Evolutionary conservation across 768 basidiomycete species (phyloP).

Genomic region (Amanita subjunquillea): DNA sequence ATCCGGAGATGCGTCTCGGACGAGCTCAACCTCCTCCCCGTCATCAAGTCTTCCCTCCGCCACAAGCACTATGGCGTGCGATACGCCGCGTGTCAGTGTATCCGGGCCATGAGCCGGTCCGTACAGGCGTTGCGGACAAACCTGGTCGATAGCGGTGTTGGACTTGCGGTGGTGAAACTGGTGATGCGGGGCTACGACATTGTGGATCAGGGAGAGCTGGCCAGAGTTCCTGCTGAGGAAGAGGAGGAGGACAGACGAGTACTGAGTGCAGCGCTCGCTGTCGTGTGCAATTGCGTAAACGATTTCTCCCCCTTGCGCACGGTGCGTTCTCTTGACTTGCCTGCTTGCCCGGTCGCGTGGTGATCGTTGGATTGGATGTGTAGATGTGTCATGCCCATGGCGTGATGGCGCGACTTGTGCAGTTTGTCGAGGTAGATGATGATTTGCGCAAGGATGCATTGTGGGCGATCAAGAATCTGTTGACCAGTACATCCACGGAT

Average conservation of each 20-base stretch:
- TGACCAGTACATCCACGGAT: slow-evolving; percentile 49
- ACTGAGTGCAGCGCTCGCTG: slow-evolving; percentile 56
- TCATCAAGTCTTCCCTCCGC: slow-evolving; percentile 41
- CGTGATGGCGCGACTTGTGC: slow-evolving; percentile 52
- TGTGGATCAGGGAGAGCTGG: slow-evolving; percentile 11
- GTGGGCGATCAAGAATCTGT: slow-evolving; percentile 86
- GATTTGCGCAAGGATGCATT: slow-evolving; percentile 57
- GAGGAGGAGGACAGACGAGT: slow-evolving; percentile 57
- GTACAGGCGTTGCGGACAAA: slow-evolving; percentile 77
- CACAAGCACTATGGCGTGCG: slow-evolving; percentile 68
- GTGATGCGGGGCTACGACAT: slow-evolving; percentile 21
- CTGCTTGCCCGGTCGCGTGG: neutral
- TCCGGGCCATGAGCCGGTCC: slow-evolving; percentile 70
- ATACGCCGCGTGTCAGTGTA: slow-evolving; percentile 80
- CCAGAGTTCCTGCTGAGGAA: slow-evolving; percentile 24
- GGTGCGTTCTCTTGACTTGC: slow-evolving; percentile 29
- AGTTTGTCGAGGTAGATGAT: slow-evolving; percentile 43
- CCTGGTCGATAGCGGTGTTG: slow-evolving; percentile 75
- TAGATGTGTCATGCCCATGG: slow-evolving; percentile 63
- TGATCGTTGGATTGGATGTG: neutral
- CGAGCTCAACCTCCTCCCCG: slow-evolving; percentile 30
- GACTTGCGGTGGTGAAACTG: slow-evolving; percentile 56
- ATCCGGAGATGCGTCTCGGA: slow-evolving; percentile 63
- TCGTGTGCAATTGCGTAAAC: slow-evolving; percentile 78
- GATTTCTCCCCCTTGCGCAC: slow-evolving; percentile 75